Conservation (phyloP, 768 basidiomycete species). For the Asterophora lycoperdoides region DNA sequence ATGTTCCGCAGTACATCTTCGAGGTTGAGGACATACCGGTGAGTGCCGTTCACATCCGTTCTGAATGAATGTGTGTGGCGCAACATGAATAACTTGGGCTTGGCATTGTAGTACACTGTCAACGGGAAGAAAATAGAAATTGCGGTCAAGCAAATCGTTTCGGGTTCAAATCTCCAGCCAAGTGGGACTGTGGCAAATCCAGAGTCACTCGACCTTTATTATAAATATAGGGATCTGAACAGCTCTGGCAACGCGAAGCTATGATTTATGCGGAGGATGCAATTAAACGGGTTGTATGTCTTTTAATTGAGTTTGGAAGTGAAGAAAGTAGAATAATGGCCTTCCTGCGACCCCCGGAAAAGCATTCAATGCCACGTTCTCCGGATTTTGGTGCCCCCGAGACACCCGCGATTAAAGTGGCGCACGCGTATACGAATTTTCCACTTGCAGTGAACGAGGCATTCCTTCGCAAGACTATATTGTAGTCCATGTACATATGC, state of each 20-base stretch:
- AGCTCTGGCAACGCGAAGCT: slow-evolving; percentile 14
- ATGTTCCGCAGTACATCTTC: slow-evolving; percentile 70
- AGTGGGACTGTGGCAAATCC: slow-evolving; percentile 77
- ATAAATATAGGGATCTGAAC: slow-evolving; percentile 51
- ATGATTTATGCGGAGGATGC: slow-evolving; percentile 1
- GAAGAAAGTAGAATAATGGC: too few relatives aligned
- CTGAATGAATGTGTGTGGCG: neutral
- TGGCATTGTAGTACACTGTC: slow-evolving; percentile 54
- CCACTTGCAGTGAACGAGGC: too few relatives aligned
- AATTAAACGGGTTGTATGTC: too few relatives aligned
- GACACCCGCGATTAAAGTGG: too few relatives aligned
- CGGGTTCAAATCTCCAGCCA: slow-evolving; percentile 57
- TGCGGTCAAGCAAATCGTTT: slow-evolving; percentile 73
- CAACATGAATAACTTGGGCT: neutral
- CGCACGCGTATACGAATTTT: too few relatives aligned
- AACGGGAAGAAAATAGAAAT: slow-evolving; percentile 81
- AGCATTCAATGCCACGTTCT: too few relatives aligned
- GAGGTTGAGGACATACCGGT: slow-evolving; percentile 67
- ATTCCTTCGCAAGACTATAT: too few relatives aligned
- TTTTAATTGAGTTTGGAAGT: too few relatives aligned
- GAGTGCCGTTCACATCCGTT: slow-evolving; percentile 23
- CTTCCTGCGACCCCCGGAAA: too few relatives aligned
- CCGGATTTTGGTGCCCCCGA: too few relatives aligned
- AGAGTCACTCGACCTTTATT: slow-evolving; percentile 58
- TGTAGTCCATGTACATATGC: too few relatives aligned